Base-by-base conservation (phyloP, 257 asterid species). In the Oldenlandia corymbosa region DNA sequence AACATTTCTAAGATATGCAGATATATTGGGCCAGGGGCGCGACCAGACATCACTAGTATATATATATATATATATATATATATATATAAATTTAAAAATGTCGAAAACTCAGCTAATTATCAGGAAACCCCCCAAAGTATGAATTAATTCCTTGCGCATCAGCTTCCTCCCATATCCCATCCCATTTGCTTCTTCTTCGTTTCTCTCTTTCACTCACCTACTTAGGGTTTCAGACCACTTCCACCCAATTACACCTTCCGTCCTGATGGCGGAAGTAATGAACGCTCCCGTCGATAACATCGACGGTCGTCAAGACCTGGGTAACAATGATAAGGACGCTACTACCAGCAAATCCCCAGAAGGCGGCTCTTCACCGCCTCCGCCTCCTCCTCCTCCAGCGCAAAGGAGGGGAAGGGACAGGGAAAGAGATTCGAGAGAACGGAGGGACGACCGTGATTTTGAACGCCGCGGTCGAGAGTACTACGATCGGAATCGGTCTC, bases 381-480 rank as follows among this genome's bases (percentile, higher is more conserved):
- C 87, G n/a, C 88, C 86, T 7, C 84, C 86, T 28, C 94, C 85
- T n/a, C 82, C 81, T 0, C 85, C 80, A 34, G 43, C 73, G 16
- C 81, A 82, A 43, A 64, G 66, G 65, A 57, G 70, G 36, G 66
- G 64, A 5, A 64, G 95, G 20, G 78, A 86, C 57, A 85, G 95
- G 21, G 95, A 84, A 12, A 85, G 92, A 3, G 91, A 85, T 41
- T 72, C 89, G 13, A 50, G 94, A 14, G 97, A 90, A 59, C 78
- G 95, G 65, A 83, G 88, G n/a, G 92, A 85, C 45, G 97, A 87
- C 60, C 79, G 97, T 32, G 95, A 87, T 58, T 76, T 67, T 31
- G 95, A 90, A 66, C 85, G 97, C 3, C 77, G 80, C 21, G 75
- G 53, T 69, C 81, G 94, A 17, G 94, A 87, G 13, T 76, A 81